These are phyloP conservation scores for Stevia rebaudiana DNA, from an alignment of 140 eudicot genomes.

Conservation along the genomic window DNA sequence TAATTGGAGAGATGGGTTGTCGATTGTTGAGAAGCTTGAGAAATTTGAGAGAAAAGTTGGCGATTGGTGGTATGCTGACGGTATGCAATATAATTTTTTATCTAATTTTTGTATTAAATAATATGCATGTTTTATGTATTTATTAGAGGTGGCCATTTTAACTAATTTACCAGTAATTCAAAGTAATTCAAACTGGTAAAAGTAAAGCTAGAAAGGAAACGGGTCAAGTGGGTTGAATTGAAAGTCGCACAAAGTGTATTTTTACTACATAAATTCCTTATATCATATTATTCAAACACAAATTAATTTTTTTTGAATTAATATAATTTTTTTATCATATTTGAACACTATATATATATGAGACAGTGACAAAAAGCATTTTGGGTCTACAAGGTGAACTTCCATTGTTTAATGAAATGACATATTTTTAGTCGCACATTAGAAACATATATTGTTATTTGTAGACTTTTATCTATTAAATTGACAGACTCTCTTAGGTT, in stretches of 20 bases:
- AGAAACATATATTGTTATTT: not conserved
- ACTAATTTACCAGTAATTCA: not conserved
- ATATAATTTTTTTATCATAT: not conserved
- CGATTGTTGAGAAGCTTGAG: conserved; percentile 64
- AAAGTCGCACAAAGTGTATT: not conserved
- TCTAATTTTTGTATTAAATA: not conserved
- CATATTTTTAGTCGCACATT: not conserved
- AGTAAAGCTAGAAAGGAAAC: not conserved
- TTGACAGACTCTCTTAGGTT: conserved; percentile 15
- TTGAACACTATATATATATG: not conserved
- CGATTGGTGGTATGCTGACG: conserved; percentile 91
- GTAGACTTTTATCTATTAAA: not conserved
- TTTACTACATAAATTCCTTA: not conserved
- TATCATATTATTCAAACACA: not conserved
- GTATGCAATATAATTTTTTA: conserved; percentile 39
- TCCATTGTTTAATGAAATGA: not conserved
- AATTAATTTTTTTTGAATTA: not conserved
- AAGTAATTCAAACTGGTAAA: not conserved
- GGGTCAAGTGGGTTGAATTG: not conserved
- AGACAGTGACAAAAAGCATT: not conserved
- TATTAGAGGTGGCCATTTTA: not conserved
- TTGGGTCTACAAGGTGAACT: not conserved
- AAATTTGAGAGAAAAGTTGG: conserved; percentile 43
- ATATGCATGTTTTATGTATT: conserved; percentile 12
- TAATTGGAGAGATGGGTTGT: conserved; percentile 81